phyloP scores from a whole-genome alignment of 345 rosid species.

The Syzygium grande region DNA sequence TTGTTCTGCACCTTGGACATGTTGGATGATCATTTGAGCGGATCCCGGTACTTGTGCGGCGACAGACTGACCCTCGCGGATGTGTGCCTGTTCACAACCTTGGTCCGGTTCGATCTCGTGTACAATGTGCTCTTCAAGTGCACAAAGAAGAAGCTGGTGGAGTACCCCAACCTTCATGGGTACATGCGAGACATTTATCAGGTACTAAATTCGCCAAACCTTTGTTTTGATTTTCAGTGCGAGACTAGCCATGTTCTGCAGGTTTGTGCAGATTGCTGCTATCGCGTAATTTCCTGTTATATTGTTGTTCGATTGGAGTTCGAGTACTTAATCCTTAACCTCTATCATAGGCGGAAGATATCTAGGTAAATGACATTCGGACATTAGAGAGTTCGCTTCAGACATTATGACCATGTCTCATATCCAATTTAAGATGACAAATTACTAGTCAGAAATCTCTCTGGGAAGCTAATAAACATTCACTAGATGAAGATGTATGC shows the following conservation, averaged over 20 bases:
- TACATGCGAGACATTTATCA: conserved; percentile 73
- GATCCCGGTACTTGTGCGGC: conserved; percentile 68
- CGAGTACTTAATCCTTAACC: neutral
- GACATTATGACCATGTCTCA: neutral
- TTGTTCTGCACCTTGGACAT: conserved; percentile 50
- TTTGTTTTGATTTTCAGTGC: neutral
- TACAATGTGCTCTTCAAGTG: conserved; percentile 82
- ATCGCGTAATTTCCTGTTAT: neutral
- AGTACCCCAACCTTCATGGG: conserved; percentile 59
- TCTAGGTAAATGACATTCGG: neutral
- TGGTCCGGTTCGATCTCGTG: conserved; percentile 71
- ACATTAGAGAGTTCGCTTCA: neutral
- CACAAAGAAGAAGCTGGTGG: conserved; percentile 69
- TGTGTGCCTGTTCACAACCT: conserved; percentile 74
- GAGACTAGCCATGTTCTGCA: neutral
- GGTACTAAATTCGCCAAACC: conserved; percentile 18
- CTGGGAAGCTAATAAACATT: neutral
- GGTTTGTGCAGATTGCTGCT: neutral
- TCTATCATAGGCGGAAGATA: neutral
- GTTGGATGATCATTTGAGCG: conserved; percentile 46
- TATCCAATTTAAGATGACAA: neutral
- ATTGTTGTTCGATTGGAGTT: neutral
- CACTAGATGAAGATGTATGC: neutral
- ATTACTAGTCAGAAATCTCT: neutral
- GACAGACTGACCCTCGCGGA: conserved; percentile 55